Evolutionary conservation across 2,329 filamentous ascomycete genomes (phyloP).

Genomic region (Chaetomium sp.): DNA sequence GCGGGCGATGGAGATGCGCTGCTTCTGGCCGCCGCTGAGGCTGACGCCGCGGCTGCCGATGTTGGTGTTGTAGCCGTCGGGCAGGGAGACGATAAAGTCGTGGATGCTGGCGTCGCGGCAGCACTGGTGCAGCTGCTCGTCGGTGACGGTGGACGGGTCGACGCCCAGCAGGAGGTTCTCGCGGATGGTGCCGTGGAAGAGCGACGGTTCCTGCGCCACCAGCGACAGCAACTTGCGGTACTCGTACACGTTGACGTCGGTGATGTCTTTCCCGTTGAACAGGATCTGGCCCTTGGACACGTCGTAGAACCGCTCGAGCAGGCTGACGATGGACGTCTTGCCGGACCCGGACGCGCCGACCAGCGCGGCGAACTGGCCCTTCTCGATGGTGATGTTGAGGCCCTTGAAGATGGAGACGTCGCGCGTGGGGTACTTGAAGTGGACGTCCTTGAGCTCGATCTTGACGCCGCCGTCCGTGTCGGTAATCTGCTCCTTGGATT

Average conservation of each 20-base stretch:
- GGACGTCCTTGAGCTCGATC: conserved; percentile 58
- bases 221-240: conserved; percentile 69
- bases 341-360: conserved; percentile 72
- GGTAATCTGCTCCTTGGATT: conserved; percentile 43
- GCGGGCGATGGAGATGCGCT: conserved; percentile 69
- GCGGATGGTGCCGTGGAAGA: conserved; percentile 64
- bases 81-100: conserved; percentile 69
- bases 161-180: conserved; percentile 72
- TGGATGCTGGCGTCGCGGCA: conserved; percentile 68
- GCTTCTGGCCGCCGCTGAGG: conserved; percentile 69
- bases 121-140: conserved; percentile 54
- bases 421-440: conserved; percentile 64
- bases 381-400: conserved; percentile 65
- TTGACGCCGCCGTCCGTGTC: conserved; percentile 53
- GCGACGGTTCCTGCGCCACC: conserved; percentile 72
- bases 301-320: conserved; percentile 73
- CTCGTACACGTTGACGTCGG: conserved; percentile 57
- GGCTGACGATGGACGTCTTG: conserved; percentile 70
- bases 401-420: conserved; percentile 60
- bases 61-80: conserved; percentile 67
- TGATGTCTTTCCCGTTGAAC: conserved; percentile 63
- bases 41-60: conserved; percentile 68
- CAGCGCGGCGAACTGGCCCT: conserved; percentile 70
- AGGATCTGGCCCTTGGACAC: conserved; percentile 64
- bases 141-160: conserved; percentile 52